phyloP scores from a whole-genome alignment of 2,329 filamentous ascomycete species.

The Hypoxylon sp. region DNA sequence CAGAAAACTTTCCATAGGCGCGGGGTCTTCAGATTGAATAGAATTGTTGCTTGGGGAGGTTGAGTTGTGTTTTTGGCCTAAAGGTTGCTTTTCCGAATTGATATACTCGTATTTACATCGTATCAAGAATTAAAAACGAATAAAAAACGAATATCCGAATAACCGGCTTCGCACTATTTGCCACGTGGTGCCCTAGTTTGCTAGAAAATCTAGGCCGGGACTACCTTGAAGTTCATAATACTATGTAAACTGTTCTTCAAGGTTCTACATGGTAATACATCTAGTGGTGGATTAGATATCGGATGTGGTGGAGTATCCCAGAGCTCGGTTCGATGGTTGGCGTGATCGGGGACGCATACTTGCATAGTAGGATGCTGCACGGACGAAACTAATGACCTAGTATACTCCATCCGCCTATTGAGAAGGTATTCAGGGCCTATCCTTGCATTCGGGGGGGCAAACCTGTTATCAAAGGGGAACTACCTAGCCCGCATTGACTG shows the following conservation, averaged over 20 bases:
- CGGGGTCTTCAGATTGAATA: slow-evolving; percentile 7
- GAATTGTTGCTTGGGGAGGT: background rate
- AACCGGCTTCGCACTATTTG: background rate
- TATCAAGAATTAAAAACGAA: background rate
- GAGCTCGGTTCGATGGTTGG: slow-evolving; percentile 8
- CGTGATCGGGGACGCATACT: background rate
- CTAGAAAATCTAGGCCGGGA: background rate
- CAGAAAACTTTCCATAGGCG: background rate
- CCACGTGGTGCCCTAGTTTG: slow-evolving; percentile 11
- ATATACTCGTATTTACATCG: background rate
- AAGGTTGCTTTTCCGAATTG: background rate
- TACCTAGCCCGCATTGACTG: slow-evolving; percentile 38
- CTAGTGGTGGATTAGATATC: slow-evolving; percentile 12
- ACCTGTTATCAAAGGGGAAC: slow-evolving; percentile 35
- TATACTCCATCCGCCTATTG: slow-evolving; percentile 7
- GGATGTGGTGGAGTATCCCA: slow-evolving; percentile 11
- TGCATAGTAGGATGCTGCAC: slow-evolving; percentile 7
- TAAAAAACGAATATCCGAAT: too few species aligned
- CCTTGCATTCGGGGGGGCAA: slow-evolving; percentile 32
- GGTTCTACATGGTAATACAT: background rate
- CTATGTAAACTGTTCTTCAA: slow-evolving; percentile 1
- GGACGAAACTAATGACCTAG: slow-evolving; percentile 1
- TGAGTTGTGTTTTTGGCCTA: background rate
- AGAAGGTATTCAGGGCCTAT: slow-evolving; percentile 27
- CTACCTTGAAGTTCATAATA: background rate